Percentiles rank a stretch among this genome's conserved stretches.
Conservation (phyloP, 169 alveolate genomes). For the Plasmodium reichenowi region DNA sequence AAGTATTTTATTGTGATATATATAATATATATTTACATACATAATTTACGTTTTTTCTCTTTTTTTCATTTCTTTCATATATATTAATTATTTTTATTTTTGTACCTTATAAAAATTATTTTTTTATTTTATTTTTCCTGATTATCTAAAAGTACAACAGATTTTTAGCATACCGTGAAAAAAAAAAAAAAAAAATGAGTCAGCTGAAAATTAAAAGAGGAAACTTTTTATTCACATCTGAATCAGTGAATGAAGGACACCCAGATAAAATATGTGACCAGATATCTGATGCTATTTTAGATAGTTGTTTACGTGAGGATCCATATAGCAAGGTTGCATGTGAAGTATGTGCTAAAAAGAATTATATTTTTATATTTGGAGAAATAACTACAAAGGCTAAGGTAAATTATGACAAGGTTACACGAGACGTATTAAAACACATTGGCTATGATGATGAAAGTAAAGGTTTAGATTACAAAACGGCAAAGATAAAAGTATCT, state of each 20-base stretch:
- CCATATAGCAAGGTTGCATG: constrained; percentile 96
- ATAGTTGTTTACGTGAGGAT: constrained; percentile 96
- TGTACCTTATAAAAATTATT: no score
- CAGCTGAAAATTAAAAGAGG: constrained; percentile 77
- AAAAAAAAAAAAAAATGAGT: constrained; percentile 5
- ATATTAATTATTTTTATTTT: no score
- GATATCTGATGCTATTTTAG: constrained; percentile 99
- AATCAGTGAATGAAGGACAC: constrained; percentile 99
- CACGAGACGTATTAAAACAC: constrained; percentile 94
- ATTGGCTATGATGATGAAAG: constrained; percentile 93
- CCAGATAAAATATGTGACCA: constrained; percentile 99
- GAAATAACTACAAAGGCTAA: constrained; percentile 96
- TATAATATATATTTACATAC: no score
- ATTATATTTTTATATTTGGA: constrained; percentile 97
- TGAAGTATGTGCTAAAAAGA: constrained; percentile 96
- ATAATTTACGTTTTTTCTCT: no score
- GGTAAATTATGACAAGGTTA: constrained; percentile 94
- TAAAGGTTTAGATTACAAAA: constrained; percentile 95
- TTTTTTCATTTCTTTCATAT: no score
- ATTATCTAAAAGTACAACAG: no score
- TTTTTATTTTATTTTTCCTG: no score
- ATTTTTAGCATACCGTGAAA: no score
- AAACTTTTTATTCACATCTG: constrained; percentile 97
- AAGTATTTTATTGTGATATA: no score
- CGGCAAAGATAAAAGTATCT: constrained; percentile 94